A percentile compares a stretch with the other conserved stretches of the same genome.
Evolutionary conservation across 306 rosid species (phyloP).

Genomic region (Fragaria ananassa): DNA sequence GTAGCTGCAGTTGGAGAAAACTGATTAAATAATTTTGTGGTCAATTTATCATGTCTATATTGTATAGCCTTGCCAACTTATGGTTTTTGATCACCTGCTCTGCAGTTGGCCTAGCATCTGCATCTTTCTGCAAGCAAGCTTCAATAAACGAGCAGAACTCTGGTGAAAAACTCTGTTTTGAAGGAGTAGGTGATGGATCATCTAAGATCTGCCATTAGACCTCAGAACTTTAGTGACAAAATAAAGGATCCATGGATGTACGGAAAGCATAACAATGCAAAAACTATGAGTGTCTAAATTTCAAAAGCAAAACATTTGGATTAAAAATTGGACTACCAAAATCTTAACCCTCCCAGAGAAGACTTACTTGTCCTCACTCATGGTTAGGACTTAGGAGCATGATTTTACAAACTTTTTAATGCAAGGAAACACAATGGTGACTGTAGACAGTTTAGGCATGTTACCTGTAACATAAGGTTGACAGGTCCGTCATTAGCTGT

Average conservation of each 20-base stretch:
- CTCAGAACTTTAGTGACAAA: conserved; percentile 21
- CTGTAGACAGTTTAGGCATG: conserved; percentile 11
- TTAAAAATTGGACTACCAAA: neutral
- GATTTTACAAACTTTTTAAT: neutral
- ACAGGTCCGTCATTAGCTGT: conserved; percentile 91
- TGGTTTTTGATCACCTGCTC: conserved; percentile 60
- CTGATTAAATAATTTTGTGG: conserved; percentile 24
- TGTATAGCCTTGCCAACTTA: conserved; percentile 9
- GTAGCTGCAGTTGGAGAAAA: conserved; percentile 61
- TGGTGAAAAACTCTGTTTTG: conserved; percentile 71
- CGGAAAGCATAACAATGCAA: conserved; percentile 14
- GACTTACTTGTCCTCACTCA: neutral
- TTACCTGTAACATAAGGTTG: conserved; percentile 96
- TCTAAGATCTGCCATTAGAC: conserved; percentile 70
- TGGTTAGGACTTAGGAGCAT: neutral
- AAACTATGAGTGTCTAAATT: neutral
- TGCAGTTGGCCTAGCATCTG: conserved; percentile 87
- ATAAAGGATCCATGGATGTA: neutral
- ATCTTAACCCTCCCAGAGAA: neutral
- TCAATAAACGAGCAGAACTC: conserved; percentile 91
- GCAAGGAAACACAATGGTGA: neutral
- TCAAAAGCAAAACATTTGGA: neutral
- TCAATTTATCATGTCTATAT: conserved; percentile 10
- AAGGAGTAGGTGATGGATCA: conserved; percentile 92
- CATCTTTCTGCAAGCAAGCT: conserved; percentile 85